Conservation (phyloP, 1,284 basidiomycete genomes). For the Heterobasidion annosum region DNA sequence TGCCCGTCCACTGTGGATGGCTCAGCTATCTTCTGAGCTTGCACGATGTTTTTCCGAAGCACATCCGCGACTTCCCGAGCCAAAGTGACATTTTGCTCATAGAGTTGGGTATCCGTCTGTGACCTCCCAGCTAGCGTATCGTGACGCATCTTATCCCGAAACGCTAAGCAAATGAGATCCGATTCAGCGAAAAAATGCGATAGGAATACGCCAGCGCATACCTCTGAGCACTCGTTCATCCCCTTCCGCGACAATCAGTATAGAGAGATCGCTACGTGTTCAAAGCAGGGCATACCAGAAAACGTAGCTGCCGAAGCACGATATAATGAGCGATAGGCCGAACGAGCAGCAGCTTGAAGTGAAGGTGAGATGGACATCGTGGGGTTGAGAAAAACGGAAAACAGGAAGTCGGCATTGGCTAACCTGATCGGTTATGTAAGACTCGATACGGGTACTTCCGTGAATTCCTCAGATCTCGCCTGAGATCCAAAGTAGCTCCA, state of each 20-base stretch:
- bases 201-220: conserved; percentile 13
- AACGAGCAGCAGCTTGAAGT: conserved; percentile 42
- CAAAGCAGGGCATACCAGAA: conserved; percentile 30
- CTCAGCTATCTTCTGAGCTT: conserved; percentile 39
- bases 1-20: conserved; percentile 20
- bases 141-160: conserved; percentile 56
- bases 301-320: conserved; percentile 61
- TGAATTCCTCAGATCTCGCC: conserved; percentile 11
- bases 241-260: conserved; percentile 23
- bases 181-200: background rate
- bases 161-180: conserved; percentile 35
- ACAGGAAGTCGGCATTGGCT: background rate
- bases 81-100: conserved; percentile 43
- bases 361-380: conserved; percentile 18
- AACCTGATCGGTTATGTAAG: background rate
- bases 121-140: conserved; percentile 32
- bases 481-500: conserved; percentile 12
- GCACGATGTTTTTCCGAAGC: conserved; percentile 64
- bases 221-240: conserved; percentile 48
- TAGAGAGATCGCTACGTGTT: background rate
- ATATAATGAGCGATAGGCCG: conserved; percentile 63
- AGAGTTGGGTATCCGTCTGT: conserved; percentile 34
- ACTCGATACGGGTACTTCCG: background rate
- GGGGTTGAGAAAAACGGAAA: background rate
- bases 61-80: conserved; percentile 60